A percentile compares a stretch with the other conserved stretches of the same genome.
Conservation (phyloP, 2,329 filamentous ascomycete species). For the Pyrenophora seminiperda region DNA sequence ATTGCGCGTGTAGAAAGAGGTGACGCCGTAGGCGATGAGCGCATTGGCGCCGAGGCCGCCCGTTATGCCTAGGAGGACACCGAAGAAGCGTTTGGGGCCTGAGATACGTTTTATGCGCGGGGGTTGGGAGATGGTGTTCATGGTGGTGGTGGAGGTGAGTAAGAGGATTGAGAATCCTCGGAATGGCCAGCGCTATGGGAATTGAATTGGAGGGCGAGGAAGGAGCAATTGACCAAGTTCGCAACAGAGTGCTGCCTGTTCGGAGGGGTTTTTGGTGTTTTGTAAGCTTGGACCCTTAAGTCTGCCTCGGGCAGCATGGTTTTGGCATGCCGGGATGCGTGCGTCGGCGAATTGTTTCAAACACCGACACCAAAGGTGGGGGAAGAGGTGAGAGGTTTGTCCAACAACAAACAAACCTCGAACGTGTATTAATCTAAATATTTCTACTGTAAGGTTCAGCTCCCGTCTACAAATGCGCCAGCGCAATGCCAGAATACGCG, state of each 20-base stretch:
- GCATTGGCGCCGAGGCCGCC: conserved; percentile 39
- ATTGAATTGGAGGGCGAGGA: background rate
- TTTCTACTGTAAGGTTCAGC: too few relatives aligned
- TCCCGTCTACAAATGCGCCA: conserved; percentile 13
- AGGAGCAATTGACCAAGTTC: background rate
- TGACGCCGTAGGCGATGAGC: conserved; percentile 42
- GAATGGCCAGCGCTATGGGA: too few relatives aligned
- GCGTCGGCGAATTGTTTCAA: conserved; percentile 5
- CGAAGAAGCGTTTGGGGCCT: conserved; percentile 36
- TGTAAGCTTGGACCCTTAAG: conserved; percentile 22
- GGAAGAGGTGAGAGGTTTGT: too few relatives aligned
- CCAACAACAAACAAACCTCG: too few relatives aligned
- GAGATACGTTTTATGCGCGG: conserved; percentile 40
- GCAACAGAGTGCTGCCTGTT: background rate
- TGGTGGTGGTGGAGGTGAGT: conserved; percentile 8
- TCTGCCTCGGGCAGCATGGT: conserved; percentile 13
- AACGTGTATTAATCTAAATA: too few relatives aligned
- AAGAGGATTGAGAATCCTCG: background rate
- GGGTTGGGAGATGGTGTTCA: conserved; percentile 46
- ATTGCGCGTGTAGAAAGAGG: conserved; percentile 43
- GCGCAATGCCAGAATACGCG: conserved; percentile 21
- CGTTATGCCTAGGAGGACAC: conserved; percentile 39
- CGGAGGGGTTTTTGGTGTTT: conserved; percentile 11
- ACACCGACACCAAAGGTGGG: background rate
- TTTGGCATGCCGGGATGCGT: conserved; percentile 17